phyloP scores from a whole-genome alignment of 1,284 basidiomycete genomes.

The Marasmius sp. region DNA sequence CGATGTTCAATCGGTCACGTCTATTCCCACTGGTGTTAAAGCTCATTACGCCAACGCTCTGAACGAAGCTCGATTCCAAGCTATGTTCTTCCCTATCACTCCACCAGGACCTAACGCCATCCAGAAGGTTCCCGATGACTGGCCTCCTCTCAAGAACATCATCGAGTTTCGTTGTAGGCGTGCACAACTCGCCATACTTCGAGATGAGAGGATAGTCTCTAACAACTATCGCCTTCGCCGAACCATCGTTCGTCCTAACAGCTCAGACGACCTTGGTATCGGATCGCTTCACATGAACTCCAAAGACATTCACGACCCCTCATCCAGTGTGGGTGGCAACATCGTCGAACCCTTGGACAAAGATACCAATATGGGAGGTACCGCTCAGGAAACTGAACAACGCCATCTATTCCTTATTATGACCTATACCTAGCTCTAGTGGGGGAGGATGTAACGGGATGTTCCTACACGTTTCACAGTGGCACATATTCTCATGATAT shows the following conservation, averaged over 20 bases:
- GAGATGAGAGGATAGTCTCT: not conserved
- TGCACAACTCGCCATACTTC: not conserved
- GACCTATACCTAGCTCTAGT: not conserved
- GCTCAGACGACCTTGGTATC: not conserved
- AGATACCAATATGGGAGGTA: not conserved
- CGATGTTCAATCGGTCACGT: not conserved
- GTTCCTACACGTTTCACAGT: not conserved
- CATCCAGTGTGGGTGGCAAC: not conserved
- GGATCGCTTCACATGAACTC: not conserved
- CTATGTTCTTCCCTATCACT: not conserved
- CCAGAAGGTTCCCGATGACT: not conserved
- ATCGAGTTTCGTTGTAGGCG: not conserved
- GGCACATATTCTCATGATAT: too few relatives aligned
- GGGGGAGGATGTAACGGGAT: not conserved
- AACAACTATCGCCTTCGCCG: not conserved
- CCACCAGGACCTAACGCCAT: not conserved
- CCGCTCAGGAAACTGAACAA: not conserved
- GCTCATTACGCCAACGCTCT: not conserved
- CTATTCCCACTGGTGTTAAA: not conserved
- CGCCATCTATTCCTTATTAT: not conserved
- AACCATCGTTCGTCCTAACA: not conserved
- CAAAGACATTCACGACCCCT: not conserved
- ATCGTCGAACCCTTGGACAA: not conserved
- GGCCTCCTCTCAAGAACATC: not conserved
- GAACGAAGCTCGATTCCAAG: not conserved